Evolutionary conservation across 257 asterid species (phyloP).

Genomic region (Solanum sitiens): DNA sequence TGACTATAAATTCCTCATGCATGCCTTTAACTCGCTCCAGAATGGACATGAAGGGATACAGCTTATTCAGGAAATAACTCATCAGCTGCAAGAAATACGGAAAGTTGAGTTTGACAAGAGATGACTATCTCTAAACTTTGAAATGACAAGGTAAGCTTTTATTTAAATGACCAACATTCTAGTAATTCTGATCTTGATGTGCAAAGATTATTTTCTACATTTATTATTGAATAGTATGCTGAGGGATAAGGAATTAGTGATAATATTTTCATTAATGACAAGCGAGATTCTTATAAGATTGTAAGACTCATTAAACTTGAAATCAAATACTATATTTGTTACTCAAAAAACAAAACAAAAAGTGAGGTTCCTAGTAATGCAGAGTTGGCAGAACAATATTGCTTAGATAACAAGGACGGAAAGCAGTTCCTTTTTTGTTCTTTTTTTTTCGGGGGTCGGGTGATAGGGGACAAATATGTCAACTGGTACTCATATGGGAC

Average conservation of each 20-base stretch:
- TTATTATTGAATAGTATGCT: neutral
- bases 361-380: neutral
- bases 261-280: neutral
- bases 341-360: neutral
- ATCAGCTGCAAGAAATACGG: slow-evolving; percentile 34
- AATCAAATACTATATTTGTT: neutral
- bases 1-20: slow-evolving; percentile 30
- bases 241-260: neutral
- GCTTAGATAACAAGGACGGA: neutral
- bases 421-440: neutral
- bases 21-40: slow-evolving; percentile 25
- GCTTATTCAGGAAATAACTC: slow-evolving; percentile 40
- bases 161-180: neutral
- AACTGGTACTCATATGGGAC: neutral
- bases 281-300: neutral
- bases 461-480: neutral
- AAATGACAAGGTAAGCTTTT: slow-evolving; percentile 8
- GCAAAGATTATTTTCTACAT: neutral
- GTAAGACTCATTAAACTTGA: neutral
- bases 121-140: slow-evolving; percentile 8
- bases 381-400: neutral
- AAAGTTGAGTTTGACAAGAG: slow-evolving; percentile 12
- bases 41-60: slow-evolving; percentile 38
- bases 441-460: neutral
- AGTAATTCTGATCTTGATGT: neutral